Base-by-base conservation (phyloP, 305 asterid genomes). In the Fraxinus paxiana region DNA sequence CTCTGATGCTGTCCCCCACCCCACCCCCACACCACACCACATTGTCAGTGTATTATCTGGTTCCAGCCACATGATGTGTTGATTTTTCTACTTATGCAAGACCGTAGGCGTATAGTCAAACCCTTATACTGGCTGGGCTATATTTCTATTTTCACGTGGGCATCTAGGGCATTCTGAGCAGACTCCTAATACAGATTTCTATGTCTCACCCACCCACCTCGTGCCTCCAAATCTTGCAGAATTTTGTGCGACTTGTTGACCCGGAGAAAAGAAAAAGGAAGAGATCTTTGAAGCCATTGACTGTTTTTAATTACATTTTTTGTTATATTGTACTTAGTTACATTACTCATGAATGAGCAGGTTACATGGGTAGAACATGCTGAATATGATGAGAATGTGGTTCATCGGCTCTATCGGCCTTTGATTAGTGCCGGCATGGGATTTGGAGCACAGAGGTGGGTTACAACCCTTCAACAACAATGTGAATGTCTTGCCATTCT, bases 321-420 rank as follows among this genome's bases (percentile, higher is more conserved):
- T 7, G 69, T 59, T 59, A 2, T 59, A 59, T 6, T 6, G 30
- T 17, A 2, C 15, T 61, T 61, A 8, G 15, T 59, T 59, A 8
- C 38, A 51, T 6, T 1, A 0, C 48, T 65, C 6, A 43, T 54
- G 18, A 67, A 26, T 67, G 12, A 79, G 77, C 80, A 96, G 99
- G 98, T 96, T 31, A 94, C 97, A 30, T 96, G 99, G 99, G 90
- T 96, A 6, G 99, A 96, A 79, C 99, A 96, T 77, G 81, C 90
- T 0, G 98, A 96, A 75, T 96, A 94, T 8, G 98, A 96, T n/a
- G 97, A 96, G 79, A 83, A 86, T 1, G 82, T 34, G 2, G 84
- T 92, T 48, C 99, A 96, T 89, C 92, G 90, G 77, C 90, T 94
- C 76, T 96, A 92, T 80, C 92, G 94, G 28, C 85, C 93, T n/a